Evolutionary conservation across 257 asterid species (phyloP).

Genomic region (Ilex aquifolium): DNA sequence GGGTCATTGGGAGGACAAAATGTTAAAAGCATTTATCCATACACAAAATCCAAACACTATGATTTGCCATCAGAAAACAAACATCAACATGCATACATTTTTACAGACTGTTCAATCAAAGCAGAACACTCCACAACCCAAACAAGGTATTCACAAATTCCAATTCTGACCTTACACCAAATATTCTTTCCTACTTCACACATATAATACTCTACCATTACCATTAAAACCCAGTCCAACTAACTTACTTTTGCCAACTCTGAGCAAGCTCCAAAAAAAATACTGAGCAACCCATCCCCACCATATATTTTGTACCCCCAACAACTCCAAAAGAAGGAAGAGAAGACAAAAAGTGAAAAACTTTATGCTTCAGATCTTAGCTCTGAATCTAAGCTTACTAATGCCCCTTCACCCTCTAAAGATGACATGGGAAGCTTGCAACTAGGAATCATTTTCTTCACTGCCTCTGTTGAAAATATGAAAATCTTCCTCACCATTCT

Average conservation of each 20-base stretch:
- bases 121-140: background rate
- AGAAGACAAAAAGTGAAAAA: background rate
- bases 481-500: constrained; percentile 59
- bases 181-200: background rate
- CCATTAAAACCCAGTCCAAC: background rate
- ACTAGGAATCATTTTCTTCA: constrained; percentile 62
- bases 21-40: background rate
- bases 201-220: background rate
- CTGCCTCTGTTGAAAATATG: constrained; percentile 65
- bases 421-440: constrained; percentile 43
- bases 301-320: background rate
- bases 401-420: constrained; percentile 34
- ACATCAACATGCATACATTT: no score
- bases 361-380: background rate
- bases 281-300: background rate
- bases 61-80: no score
- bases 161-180: background rate
- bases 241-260: background rate
- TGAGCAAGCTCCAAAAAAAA: background rate
- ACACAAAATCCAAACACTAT: background rate
- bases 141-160: background rate
- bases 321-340: background rate
- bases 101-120: background rate
- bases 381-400: constrained; percentile 1
- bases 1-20: no score